Percentiles rank a stretch among this genome's conserved stretches.
These are phyloP conservation scores for Lachnellula suecica DNA, from an alignment of 2,329 filamentous ascomycete genomes.

Conservation along the genomic window DNA sequence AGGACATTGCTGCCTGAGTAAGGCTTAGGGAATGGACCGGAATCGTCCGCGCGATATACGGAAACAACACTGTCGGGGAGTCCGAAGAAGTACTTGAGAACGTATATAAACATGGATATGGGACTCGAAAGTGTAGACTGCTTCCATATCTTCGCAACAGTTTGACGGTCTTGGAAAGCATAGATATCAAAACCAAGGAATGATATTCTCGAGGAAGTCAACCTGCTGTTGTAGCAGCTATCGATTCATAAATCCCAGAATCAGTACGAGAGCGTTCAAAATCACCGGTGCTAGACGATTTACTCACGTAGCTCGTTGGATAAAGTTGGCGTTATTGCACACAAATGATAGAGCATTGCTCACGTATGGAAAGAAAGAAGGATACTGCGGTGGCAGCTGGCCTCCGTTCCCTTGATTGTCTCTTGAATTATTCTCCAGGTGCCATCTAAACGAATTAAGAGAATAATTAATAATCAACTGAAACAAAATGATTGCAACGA, in stretches of 20 bases:
- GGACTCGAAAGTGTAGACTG: background rate
- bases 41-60: background rate
- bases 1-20: background rate
- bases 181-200: background rate
- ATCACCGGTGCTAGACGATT: background rate
- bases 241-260: background rate
- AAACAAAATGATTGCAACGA: background rate
- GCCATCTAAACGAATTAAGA: background rate
- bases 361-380: background rate
- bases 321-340: background rate
- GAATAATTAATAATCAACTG: background rate
- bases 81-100: background rate
- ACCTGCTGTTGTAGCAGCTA: background rate
- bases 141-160: background rate
- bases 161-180: background rate
- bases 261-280: background rate
- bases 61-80: background rate
- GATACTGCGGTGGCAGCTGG: background rate
- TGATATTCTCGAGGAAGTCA: background rate
- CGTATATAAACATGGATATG: background rate
- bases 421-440: background rate
- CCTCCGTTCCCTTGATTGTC: background rate
- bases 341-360: background rate
- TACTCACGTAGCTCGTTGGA: background rate
- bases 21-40: background rate